phyloP scores from a whole-genome alignment of 2,329 filamentous ascomycete species.

The Cladorrhinum sp. region DNA sequence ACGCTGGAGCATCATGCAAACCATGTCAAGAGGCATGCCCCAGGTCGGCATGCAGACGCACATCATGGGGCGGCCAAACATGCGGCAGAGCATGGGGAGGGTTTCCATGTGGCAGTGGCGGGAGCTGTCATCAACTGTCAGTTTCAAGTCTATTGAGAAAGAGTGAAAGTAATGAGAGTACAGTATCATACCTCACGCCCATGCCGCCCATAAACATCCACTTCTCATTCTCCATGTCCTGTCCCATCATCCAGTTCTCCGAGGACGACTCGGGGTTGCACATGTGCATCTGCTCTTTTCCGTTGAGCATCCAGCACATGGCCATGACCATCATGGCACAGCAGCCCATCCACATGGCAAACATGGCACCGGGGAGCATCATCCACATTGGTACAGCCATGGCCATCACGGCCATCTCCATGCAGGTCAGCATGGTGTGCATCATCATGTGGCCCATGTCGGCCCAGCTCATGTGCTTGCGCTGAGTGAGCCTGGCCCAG shows the following conservation, averaged over 20 bases:
- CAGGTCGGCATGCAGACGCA: conserved; percentile 50
- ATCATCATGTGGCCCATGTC: conserved; percentile 26
- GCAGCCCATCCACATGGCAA: conserved; percentile 27
- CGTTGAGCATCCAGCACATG: conserved; percentile 33
- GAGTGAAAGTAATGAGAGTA: too few species aligned
- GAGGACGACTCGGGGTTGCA: conserved; percentile 24
- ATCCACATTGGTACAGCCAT: conserved; percentile 29
- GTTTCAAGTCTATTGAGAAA: background rate
- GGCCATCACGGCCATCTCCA: conserved; percentile 30
- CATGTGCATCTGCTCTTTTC: conserved; percentile 23
- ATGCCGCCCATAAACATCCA: conserved; percentile 38
- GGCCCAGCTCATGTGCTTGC: conserved; percentile 21
- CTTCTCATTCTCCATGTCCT: conserved; percentile 31
- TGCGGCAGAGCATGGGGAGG: conserved; percentile 34
- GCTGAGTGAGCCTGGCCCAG: conserved; percentile 23
- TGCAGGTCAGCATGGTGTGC: conserved; percentile 26
- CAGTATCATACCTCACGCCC: conserved; percentile 32
- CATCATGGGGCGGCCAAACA: conserved; percentile 42
- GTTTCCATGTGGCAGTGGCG: conserved; percentile 31
- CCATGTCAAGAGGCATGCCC: conserved; percentile 52
- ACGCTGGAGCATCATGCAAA: conserved; percentile 36
- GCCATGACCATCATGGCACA: conserved; percentile 26
- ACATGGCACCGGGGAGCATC: conserved; percentile 32
- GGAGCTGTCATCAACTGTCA: conserved; percentile 25
- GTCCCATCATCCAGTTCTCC: conserved; percentile 30